These are phyloP conservation scores for Inga laurina DNA, from an alignment of 306 rosid genomes.

Conservation along the genomic window DNA sequence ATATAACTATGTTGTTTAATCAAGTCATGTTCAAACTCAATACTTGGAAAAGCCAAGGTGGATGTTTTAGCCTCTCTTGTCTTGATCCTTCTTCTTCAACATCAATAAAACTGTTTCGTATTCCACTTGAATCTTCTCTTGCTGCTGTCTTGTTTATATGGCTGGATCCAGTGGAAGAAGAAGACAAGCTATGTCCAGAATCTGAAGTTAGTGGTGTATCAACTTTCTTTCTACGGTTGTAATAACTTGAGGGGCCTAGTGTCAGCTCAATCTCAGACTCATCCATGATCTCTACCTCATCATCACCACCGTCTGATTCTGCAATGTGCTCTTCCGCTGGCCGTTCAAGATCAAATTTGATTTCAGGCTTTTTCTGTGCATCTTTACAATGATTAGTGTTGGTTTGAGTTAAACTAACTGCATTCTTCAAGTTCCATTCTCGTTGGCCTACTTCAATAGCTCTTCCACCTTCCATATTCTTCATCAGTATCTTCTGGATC, in stretches of 20 bases:
- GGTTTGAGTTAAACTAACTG: slow-evolving; percentile 46
- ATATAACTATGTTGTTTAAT: slow-evolving; percentile 19
- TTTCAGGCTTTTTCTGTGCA: slow-evolving; percentile 37
- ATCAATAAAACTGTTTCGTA: slow-evolving; percentile 45
- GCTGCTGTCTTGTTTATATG: slow-evolving; percentile 53
- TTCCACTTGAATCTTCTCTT: slow-evolving; percentile 45
- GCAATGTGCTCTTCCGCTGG: slow-evolving; percentile 53
- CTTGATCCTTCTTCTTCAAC: slow-evolving; percentile 60
- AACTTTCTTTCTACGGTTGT: slow-evolving; percentile 56
- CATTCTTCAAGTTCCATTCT: slow-evolving; percentile 53
- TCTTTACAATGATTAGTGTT: slow-evolving; percentile 27
- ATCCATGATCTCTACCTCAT: slow-evolving; percentile 58
- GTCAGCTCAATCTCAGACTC: slow-evolving; percentile 87
- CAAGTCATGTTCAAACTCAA: slow-evolving; percentile 83
- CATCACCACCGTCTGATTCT: slow-evolving; percentile 46
- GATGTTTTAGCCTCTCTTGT: slow-evolving; percentile 67
- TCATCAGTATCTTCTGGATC: slow-evolving; percentile 82
- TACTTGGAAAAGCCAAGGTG: slow-evolving; percentile 87
- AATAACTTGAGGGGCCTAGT: slow-evolving; percentile 81
- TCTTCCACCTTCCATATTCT: slow-evolving; percentile 49
- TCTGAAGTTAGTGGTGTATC: slow-evolving; percentile 65
- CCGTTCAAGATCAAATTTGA: slow-evolving; percentile 65
- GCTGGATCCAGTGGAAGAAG: slow-evolving; percentile 85
- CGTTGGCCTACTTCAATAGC: slow-evolving; percentile 38
- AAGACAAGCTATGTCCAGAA: slow-evolving; percentile 76